These are phyloP conservation scores for Camelina neglecta DNA, from an alignment of 345 rosid species.

Conservation along the genomic window DNA sequence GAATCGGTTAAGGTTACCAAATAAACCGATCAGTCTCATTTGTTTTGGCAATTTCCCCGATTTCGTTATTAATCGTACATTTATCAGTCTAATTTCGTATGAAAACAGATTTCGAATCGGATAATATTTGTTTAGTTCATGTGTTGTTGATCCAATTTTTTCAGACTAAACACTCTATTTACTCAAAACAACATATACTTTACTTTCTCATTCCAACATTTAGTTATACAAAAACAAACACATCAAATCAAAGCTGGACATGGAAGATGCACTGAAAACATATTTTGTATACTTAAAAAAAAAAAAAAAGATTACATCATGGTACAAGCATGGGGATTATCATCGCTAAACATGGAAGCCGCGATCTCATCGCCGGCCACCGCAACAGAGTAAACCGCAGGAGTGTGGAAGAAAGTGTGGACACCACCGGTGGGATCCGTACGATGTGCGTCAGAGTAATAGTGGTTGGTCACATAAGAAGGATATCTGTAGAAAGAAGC, in stretches of 20 bases:
- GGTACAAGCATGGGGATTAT: constrained; percentile 85
- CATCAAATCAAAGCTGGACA: constrained; percentile 12
- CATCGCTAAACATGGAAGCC: constrained; percentile 88
- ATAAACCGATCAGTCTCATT: no score
- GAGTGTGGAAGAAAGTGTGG: constrained; percentile 82
- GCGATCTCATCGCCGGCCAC: constrained; percentile 84
- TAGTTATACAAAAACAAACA: background rate
- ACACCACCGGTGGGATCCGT: constrained; percentile 51
- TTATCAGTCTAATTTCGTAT: background rate
- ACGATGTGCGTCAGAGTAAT: constrained; percentile 62
- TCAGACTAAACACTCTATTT: background rate
- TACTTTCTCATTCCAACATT: constrained; percentile 14
- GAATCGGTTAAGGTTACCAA: no score
- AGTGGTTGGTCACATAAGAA: constrained; percentile 67
- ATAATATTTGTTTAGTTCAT: background rate
- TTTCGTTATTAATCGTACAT: no score
- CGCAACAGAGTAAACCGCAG: constrained; percentile 76
- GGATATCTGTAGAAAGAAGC: constrained; percentile 90
- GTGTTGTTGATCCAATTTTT: background rate
- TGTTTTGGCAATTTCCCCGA: no score
- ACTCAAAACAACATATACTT: background rate
- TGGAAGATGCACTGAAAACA: constrained; percentile 10
- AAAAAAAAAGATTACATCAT: constrained; percentile 55
- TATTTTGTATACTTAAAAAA: background rate
- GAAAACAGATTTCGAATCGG: background rate